These are phyloP conservation scores for Coniella lustricola DNA, from an alignment of 2,329 filamentous ascomycete species.

Conservation along the genomic window DNA sequence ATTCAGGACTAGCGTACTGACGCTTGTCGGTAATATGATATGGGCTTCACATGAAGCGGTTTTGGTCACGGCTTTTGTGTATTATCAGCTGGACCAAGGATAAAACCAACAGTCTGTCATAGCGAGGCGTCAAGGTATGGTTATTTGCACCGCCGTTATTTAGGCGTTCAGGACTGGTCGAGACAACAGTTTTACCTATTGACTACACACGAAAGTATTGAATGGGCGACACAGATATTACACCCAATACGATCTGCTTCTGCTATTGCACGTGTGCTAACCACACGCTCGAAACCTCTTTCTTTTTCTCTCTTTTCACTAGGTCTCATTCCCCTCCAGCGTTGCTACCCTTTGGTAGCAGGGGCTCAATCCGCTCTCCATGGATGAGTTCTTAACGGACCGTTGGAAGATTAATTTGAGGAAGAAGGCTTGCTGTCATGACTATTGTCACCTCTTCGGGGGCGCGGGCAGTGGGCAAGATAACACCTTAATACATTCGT, in stretches of 20 bases:
- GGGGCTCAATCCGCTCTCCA: constrained; percentile 55
- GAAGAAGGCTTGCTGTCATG: constrained; percentile 32
- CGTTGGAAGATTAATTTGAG: constrained; percentile 59
- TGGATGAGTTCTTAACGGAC: constrained; percentile 73
- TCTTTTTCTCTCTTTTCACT: background rate
- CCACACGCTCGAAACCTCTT: background rate
- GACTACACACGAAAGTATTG: background rate
- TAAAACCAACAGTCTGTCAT: background rate
- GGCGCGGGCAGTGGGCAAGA: constrained; percentile 34
- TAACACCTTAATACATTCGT: constrained; percentile 27
- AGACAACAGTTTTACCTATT: constrained; percentile 11
- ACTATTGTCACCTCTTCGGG: constrained; percentile 25
- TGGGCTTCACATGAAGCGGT: background rate
- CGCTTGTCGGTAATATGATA: background rate
- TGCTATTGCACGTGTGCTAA: background rate
- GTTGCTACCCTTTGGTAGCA: constrained; percentile 72
- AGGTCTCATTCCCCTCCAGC: constrained; percentile 39
- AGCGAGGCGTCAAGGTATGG: constrained; percentile 16
- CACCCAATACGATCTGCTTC: constrained; percentile 5
- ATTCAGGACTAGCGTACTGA: constrained; percentile 42
- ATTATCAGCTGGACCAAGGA: constrained; percentile 1
- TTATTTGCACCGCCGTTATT: background rate
- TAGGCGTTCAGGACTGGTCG: constrained; percentile 4
- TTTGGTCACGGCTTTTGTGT: background rate
- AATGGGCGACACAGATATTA: constrained; percentile 9